Evolutionary conservation across 352 stramenopile species (phyloP), one percentile per base, ranked within the genome.

Genomic region (Globisporangium spinosum): DNA sequence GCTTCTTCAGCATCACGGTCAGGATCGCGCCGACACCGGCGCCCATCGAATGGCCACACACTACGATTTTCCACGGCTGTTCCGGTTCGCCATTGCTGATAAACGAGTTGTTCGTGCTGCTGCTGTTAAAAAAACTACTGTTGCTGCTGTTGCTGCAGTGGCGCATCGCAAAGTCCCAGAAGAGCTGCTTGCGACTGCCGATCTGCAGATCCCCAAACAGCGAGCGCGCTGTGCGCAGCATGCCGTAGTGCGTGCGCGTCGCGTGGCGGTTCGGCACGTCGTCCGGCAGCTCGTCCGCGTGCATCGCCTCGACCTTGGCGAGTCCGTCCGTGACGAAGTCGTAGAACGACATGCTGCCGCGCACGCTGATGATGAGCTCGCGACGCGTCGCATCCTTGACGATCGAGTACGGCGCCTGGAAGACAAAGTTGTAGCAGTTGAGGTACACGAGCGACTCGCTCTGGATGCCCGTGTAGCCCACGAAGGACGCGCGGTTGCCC

Each of bases 31-130:
- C 82, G 9, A 94, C 86, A 8, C 83, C 89, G n/a, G 82, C 89
- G 34, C 89, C 87, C 76, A 95, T 89, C 54, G 85, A 94, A 74
- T 96, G 89, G 4, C 89, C 89, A 22, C 78, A 88, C 6, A 95
- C 75, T 13, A 94, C 85, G 64, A 96, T 77, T 55, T 77, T 82
- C 83, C 83, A 93, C 29, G 25, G 29, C 12, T 40, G 34, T 40
- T 40, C 34, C 34, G 10, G 34, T 40, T 40, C 34, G 69, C 58
- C 38, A 65, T 64, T 47, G 71, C 13, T 58, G 20, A 34, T 32
- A 15, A 34, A 67, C 63, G 34, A 45, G 6, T 35, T 22, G 47
- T 22, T 38, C 35, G 10, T 23, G 22, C 53, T 4, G 23, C 68
- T 15, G 55, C 43, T 51, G 17, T 51, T 51, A 17, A 51, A 51